phyloP scores from a whole-genome alignment of 192 early-diverging fungal species.

The Linnemannia zychae region DNA sequence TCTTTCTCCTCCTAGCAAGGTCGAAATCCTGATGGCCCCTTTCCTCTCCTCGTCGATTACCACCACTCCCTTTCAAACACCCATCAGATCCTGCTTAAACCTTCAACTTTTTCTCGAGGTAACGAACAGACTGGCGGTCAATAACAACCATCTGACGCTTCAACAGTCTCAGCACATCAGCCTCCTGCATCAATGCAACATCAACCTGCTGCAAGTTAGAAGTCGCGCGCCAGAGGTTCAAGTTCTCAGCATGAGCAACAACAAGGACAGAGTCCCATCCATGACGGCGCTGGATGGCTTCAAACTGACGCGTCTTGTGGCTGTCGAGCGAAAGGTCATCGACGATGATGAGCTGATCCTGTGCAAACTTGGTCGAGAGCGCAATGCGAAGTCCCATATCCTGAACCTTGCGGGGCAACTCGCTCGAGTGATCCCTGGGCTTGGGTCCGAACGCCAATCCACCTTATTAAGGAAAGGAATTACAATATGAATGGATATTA shows the following conservation, averaged over 20 bases:
- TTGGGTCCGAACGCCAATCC: constrained; percentile 92
- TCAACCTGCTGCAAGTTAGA: constrained; percentile 73
- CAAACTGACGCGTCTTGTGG: constrained; percentile 69
- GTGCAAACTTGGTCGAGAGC: constrained; percentile 89
- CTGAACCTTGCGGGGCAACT: constrained; percentile 91
- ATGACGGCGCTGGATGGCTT: constrained; percentile 56
- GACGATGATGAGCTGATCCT: constrained; percentile 91
- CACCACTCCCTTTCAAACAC: neutral
- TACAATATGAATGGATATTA: neutral
- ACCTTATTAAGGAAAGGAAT: constrained; percentile 54
- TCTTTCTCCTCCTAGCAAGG: neutral
- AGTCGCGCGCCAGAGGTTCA: constrained; percentile 69
- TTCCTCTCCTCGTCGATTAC: neutral
- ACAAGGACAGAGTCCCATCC: constrained; percentile 61
- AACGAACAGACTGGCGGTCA: constrained; percentile 73
- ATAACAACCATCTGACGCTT: constrained; percentile 77
- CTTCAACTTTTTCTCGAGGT: constrained; percentile 68
- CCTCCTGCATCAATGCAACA: constrained; percentile 70
- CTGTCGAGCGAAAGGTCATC: constrained; percentile 72
- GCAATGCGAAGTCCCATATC: constrained; percentile 85
- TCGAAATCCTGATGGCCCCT: too few species aligned
- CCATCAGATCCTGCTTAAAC: constrained; percentile 10
- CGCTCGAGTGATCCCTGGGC: constrained; percentile 84
- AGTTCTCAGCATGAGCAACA: constrained; percentile 54
- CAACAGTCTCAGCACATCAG: constrained; percentile 78